Percentiles rank a stretch among this genome's conserved stretches.
Evolutionary conservation across 805 yeast species (phyloP).

Genomic region (Candida manassasensis): DNA sequence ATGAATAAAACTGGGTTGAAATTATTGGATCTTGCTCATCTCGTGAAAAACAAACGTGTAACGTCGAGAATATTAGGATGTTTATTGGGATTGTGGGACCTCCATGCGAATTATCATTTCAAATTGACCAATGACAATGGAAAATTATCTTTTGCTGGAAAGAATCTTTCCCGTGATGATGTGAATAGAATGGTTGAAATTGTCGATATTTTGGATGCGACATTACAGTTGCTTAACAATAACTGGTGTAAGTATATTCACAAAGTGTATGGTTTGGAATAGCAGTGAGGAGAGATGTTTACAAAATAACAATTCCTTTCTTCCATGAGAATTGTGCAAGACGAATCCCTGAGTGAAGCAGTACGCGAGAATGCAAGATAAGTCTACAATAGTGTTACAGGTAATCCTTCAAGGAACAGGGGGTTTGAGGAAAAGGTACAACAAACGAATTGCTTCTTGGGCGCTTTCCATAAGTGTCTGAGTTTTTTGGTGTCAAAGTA

Average conservation of each 20-base stretch:
- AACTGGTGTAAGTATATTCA: conserved; percentile 26
- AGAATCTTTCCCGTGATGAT: not conserved
- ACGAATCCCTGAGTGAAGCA: too few relatives aligned
- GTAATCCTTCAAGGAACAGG: too few relatives aligned
- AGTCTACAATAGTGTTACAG: too few relatives aligned
- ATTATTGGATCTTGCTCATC: not conserved
- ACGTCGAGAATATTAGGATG: conserved; percentile 31
- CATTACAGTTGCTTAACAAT: conserved; percentile 11
- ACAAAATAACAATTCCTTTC: too few relatives aligned
- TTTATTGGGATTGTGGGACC: conserved; percentile 33
- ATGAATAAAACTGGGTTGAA: not conserved
- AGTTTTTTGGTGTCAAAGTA: too few relatives aligned
- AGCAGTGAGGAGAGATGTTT: conserved; percentile 2
- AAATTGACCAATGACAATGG: conserved; percentile 7
- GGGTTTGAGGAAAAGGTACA: too few relatives aligned
- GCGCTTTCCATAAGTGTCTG: too few relatives aligned
- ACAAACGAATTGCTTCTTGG: too few relatives aligned
- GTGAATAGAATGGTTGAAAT: conserved; percentile 3
- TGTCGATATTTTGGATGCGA: conserved; percentile 9
- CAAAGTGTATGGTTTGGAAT: conserved; percentile 34
- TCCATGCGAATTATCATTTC: conserved; percentile 16
- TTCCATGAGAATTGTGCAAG: too few relatives aligned
- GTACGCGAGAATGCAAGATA: too few relatives aligned
- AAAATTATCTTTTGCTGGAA: not conserved
- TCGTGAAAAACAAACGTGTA: conserved; percentile 14